phyloP scores from a whole-genome alignment of 2,329 filamentous ascomycete genomes.

The Waltergamsia citrina region DNA sequence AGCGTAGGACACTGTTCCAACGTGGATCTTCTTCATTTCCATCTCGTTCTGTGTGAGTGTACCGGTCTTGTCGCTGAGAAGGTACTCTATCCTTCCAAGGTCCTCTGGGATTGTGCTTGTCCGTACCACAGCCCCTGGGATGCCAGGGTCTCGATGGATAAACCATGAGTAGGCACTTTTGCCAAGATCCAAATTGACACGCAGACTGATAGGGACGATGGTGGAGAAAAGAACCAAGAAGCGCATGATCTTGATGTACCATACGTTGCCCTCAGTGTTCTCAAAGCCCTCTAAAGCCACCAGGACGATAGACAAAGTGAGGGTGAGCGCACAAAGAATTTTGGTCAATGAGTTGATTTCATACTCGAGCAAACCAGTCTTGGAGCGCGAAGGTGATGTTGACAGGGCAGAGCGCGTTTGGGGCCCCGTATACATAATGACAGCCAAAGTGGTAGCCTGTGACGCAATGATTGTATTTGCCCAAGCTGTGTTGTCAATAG shows the following conservation, averaged over 20 bases:
- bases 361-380: constrained; percentile 85
- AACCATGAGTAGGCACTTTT: constrained; percentile 95
- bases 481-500: constrained; percentile 97
- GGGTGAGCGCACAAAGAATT: constrained; percentile 82
- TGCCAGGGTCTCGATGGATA: constrained; percentile 84
- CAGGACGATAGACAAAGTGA: constrained; percentile 76
- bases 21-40: constrained; percentile 98
- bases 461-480: constrained; percentile 96
- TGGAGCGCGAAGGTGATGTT: constrained; percentile 83
- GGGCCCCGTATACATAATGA: constrained; percentile 88
- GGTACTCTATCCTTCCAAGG: constrained; percentile 87
- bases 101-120: constrained; percentile 98
- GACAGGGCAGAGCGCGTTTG: constrained; percentile 92
- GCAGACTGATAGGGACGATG: constrained; percentile 92
- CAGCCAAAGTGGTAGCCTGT: constrained; percentile 77
- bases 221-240: constrained; percentile 98
- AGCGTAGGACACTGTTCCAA: constrained; percentile 95
- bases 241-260: constrained; percentile 98
- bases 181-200: constrained; percentile 94
- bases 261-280: constrained; percentile 54
- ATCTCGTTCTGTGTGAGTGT: constrained; percentile 96
- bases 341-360: constrained; percentile 98
- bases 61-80: constrained; percentile 96
- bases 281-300: constrained; percentile 81
- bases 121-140: constrained; percentile 83